Evolutionary conservation across 768 basidiomycete species (phyloP).

Genomic region (Amanita thiersii): DNA sequence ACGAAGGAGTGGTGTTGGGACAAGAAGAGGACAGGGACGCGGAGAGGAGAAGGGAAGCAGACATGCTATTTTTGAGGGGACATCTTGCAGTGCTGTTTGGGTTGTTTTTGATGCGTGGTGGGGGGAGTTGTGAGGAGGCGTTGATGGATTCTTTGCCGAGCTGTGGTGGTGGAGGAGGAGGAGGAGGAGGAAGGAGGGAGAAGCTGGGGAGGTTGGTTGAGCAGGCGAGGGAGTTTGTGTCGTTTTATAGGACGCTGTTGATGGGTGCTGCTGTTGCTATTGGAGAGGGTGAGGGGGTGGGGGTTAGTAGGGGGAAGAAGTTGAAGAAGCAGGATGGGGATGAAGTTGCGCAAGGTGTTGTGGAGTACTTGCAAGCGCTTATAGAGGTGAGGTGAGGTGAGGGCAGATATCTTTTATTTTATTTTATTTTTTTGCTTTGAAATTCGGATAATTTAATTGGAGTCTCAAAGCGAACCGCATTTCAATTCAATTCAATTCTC

Average conservation of each 20-base stretch:
- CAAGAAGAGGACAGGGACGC: not conserved
- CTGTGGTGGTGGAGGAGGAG: not conserved
- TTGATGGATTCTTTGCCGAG: conserved; percentile 24
- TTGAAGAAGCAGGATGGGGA: conserved; percentile 25
- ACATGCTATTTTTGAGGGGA: conserved; percentile 52
- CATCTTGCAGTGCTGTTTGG: conserved; percentile 74
- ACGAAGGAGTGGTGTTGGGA: no score
- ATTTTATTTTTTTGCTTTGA: no score
- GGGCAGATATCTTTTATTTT: no score
- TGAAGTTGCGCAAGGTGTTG: conserved; percentile 38
- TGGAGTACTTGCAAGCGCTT: conserved; percentile 43
- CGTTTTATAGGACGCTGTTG: conserved; percentile 30
- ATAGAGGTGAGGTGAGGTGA: no score
- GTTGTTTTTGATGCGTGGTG: conserved; percentile 35
- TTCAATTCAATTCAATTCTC: no score
- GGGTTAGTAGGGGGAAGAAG: conserved; percentile 15
- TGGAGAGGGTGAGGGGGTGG: no score
- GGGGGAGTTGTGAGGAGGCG: conserved; percentile 23
- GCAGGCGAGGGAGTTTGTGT: conserved; percentile 39
- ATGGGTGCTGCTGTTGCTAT: conserved; percentile 8
- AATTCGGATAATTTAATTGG: no score
- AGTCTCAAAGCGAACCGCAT: no score
- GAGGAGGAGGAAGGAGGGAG: conserved; percentile 12
- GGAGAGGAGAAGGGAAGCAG: conserved; percentile 22
- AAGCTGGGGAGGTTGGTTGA: conserved; percentile 29